Evolutionary conservation across 257 asterid genomes (phyloP).

Genomic region (Cruciata laevipes): DNA sequence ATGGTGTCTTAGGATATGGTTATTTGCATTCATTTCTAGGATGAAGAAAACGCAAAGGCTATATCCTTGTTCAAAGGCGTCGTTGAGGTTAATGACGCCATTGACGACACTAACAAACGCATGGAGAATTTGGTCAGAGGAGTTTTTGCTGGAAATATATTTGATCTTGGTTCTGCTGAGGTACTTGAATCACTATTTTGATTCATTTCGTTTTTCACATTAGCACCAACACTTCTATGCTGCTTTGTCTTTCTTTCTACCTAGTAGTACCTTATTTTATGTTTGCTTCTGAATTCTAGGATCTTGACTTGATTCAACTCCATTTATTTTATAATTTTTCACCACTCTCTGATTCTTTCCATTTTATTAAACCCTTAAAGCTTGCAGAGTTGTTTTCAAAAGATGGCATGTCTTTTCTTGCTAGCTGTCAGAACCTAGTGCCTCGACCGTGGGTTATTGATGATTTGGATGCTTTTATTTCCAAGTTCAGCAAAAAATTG

Average conservation of each 20-base stretch:
- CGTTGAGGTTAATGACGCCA: constrained; percentile 63
- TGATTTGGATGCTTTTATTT: constrained; percentile 71
- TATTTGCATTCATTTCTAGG: constrained; percentile 28
- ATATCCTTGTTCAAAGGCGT: constrained; percentile 75
- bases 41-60: constrained; percentile 92
- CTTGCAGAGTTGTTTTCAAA: constrained; percentile 90
- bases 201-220: too few relatives aligned
- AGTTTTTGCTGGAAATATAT: constrained; percentile 92
- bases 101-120: constrained; percentile 60
- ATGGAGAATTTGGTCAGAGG: constrained; percentile 77
- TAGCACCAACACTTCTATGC: too few relatives aligned
- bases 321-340: neutral
- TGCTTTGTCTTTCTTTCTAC: too few relatives aligned
- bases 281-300: neutral
- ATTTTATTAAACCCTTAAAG: constrained; percentile 34
- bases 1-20: too few relatives aligned
- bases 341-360: constrained; percentile 13
- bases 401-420: constrained; percentile 92
- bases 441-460: constrained; percentile 99
- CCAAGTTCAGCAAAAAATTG: constrained; percentile 52
- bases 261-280: too few relatives aligned
- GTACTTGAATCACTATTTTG: constrained; percentile 19
- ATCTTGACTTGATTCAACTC: too few relatives aligned
- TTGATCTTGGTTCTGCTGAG: constrained; percentile 99
- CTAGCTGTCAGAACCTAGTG: constrained; percentile 90